Percentiles rank a stretch among this genome's conserved stretches.
These are phyloP conservation scores for Epichloe festucae DNA, from an alignment of 2,329 filamentous ascomycete species.

Conservation along the genomic window DNA sequence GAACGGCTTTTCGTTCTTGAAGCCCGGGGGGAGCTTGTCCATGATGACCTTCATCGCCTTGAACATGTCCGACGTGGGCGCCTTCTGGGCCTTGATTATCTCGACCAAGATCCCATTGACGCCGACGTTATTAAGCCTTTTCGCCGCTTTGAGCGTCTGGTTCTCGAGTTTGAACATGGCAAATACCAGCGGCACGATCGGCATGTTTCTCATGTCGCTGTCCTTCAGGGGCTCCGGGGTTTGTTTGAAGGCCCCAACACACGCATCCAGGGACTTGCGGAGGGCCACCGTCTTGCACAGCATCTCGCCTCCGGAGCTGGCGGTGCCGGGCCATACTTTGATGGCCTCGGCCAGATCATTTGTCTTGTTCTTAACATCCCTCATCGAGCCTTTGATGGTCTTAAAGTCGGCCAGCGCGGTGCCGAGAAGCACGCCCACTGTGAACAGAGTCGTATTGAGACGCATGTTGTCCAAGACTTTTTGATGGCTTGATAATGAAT, in stretches of 20 bases:
- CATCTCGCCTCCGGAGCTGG: background rate
- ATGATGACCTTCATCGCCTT: rapidly evolving
- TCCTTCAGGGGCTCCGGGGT: background rate
- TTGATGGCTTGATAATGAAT: no score
- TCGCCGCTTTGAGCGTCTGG: no score
- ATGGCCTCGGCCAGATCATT: background rate
- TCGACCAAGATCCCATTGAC: background rate
- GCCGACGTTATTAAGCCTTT: background rate
- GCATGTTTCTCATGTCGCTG: no score
- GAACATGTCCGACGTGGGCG: background rate
- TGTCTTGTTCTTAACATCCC: rapidly evolving
- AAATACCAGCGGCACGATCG: rapidly evolving
- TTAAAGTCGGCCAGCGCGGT: background rate
- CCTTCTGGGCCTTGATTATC: background rate
- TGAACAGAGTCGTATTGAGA: background rate
- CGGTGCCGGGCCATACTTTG: background rate
- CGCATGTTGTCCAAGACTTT: background rate
- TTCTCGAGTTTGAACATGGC: no score
- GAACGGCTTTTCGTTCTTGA: no score
- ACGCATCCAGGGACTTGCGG: background rate
- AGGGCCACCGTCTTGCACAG: background rate
- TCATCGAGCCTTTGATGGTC: background rate
- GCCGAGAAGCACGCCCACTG: background rate
- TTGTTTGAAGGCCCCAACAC: background rate
- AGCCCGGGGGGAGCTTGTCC: background rate